A percentile compares a stretch with the other conserved stretches of the same genome.
Conservation (phyloP, 768 basidiomycete species). For the Agrocybe praecox region DNA sequence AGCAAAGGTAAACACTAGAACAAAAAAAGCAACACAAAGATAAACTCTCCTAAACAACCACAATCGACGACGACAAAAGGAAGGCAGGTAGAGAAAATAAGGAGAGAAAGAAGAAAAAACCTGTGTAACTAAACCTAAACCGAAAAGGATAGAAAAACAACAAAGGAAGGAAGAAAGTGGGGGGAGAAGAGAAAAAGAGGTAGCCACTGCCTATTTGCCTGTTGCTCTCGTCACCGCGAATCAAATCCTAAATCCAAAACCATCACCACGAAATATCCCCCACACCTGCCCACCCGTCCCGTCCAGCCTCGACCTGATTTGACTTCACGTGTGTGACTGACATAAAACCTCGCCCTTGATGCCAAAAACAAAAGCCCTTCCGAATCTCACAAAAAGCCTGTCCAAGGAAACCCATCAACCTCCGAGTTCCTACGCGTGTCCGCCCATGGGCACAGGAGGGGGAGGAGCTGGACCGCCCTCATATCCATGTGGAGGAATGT, state of each 20-base stretch:
- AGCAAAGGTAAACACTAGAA: not conserved
- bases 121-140: not conserved
- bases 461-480: slow-evolving; percentile 70
- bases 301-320: not conserved
- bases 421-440: slow-evolving; percentile 49
- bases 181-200: not conserved
- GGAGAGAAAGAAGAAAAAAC: not conserved
- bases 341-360: not conserved
- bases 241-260: not conserved
- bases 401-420: not conserved
- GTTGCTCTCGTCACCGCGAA: not conserved
- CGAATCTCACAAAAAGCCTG: not conserved
- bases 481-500: slow-evolving; percentile 70
- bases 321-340: not conserved
- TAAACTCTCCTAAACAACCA: slow-evolving; percentile 1
- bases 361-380: not conserved
- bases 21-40: not conserved
- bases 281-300: not conserved
- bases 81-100: not conserved
- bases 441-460: slow-evolving; percentile 72
- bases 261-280: not conserved
- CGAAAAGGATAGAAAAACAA: not conserved
- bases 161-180: not conserved
- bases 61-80: not conserved
- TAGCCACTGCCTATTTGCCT: not conserved